Evolutionary conservation across 192 early-diverging fungal species (phyloP), one percentile per base, ranked within the genome.

Genomic region (Gorgonomyces haynaldii): DNA sequence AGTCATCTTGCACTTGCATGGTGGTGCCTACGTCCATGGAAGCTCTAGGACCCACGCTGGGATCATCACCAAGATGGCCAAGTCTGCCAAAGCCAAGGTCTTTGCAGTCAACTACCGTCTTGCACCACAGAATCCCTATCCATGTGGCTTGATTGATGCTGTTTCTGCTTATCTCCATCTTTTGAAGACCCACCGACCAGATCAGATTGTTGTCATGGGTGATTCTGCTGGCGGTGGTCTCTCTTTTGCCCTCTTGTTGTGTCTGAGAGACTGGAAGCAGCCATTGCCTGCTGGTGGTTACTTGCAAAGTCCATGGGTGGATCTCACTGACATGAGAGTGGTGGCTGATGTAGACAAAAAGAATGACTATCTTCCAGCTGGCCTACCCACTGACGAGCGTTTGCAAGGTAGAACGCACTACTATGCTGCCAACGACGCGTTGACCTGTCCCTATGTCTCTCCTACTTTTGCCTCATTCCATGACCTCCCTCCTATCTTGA

Each of bases 101-200:
- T 65, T 69, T 34, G 61, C 41, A 2, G 13, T 60, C 28, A 45
- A 69, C 37, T 69, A 72, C 47, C 42, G 70, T 10, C 50, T 69
- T 28, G 61, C 66, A 1, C 66, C 66, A 5, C 65, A 72, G 41
- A 21, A 24, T 25, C 56, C 63, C 9, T 72, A 68, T 42, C 66
- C 66, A n/a, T 58, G 58, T 12, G 62, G 52, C 23, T 32, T 72
- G 8, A 61, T 68, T 48, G 70, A 72, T 47, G 62, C 58, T 3
- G 53, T 72, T 41, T 55, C 66, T 19, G 65, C 57, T 2, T 72
- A 62, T 37, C 32, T 64, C 15, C 67, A 62, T 42, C 53, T 72
- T 2, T 50, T 54, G 3, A 43, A 62, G 23, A 5, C 7, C 7
- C 27, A 26, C 27, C 24, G 26, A 8, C 7, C 13, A 4, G 20